Conservation (phyloP, 768 basidiomycete species). For the Hemileccinum impolitum region DNA sequence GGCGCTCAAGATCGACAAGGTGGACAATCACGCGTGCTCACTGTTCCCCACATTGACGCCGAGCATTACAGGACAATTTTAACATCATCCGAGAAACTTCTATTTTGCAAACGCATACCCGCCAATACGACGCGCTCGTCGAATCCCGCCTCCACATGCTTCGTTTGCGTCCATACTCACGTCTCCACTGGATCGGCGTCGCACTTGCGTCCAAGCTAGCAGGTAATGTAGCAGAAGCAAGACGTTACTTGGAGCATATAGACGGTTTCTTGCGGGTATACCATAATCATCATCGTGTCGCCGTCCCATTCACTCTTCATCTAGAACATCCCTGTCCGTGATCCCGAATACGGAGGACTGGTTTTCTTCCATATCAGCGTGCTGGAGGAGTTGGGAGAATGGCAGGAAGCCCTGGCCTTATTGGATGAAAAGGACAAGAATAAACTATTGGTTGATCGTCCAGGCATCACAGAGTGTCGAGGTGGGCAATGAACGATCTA, state of each 20-base stretch:
- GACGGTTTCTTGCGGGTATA: constrained; percentile 65
- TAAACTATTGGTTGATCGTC: constrained; percentile 67
- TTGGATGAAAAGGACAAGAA: constrained; percentile 65
- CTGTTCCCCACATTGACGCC: constrained; percentile 2
- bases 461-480: constrained; percentile 62
- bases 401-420: constrained; percentile 54
- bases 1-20: constrained; percentile 87
- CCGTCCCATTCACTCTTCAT: constrained; percentile 6
- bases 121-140: constrained; percentile 72
- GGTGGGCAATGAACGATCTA: constrained; percentile 37
- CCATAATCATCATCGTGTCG: not conserved
- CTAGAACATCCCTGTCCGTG: constrained; percentile 73
- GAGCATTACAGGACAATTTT: constrained; percentile 71
- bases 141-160: constrained; percentile 83
- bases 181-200: constrained; percentile 86
- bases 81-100: constrained; percentile 92
- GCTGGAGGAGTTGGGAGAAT: constrained; percentile 69
- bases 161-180: constrained; percentile 72
- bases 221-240: constrained; percentile 67
- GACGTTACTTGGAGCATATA: constrained; percentile 70
- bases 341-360: constrained; percentile 82
- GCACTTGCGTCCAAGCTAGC: constrained; percentile 88
- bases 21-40: constrained; percentile 33
- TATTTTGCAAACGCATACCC: constrained; percentile 82
- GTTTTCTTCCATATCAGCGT: constrained; percentile 72